Evolutionary conservation across 75 land plant genomes (phyloP), one percentile per base, ranked within the genome.

Genomic region (Isoetes taiwanensis): DNA sequence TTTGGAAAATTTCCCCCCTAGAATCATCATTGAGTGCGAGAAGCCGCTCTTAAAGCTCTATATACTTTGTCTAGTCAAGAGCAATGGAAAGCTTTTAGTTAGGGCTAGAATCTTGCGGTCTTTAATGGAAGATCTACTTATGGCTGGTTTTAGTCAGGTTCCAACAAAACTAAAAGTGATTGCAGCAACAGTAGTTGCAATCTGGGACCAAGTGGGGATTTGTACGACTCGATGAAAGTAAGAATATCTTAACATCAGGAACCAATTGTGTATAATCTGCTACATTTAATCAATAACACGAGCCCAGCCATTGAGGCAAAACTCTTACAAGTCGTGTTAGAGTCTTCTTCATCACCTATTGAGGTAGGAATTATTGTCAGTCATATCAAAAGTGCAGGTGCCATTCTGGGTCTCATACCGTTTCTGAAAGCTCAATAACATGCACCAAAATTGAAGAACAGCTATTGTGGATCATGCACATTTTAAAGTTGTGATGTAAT

Each of bases 121-220:
- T 27, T 57, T 84, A 69, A 72, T 70, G 6, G 70, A 79, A 58
- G 79, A 80, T 64, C 63, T 84, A 28, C 75, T 84, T 50, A 52
- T 59, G 2, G 38, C 68, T 9, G 74, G 38, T 28, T 11, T 63
- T 33, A 56, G 57, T 11, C 78, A 80, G 53, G 57, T 68, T 5
- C 67, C 68, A 12, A 71, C 62, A 58, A 64, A 70, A 56, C 54
- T 72, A 52, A 75, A 69, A 52, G 62, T 39, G 30, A 66, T 77
- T 9, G 69, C 84, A 0, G 71, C 89, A 17, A 64, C 64, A 28
- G 68, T 84, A 11, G 73, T 84, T 0, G 78, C 77, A 6, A 84
- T 77, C 81, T 0, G 70, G 67, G 9, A 6, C 41, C 0, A 74
- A 81, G 19, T 58, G 67, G 56, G 67, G 69, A 39, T n/a, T 23